These are phyloP conservation scores for Mycena sp. DNA, from an alignment of 1,284 basidiomycete species.

Conservation along the genomic window DNA sequence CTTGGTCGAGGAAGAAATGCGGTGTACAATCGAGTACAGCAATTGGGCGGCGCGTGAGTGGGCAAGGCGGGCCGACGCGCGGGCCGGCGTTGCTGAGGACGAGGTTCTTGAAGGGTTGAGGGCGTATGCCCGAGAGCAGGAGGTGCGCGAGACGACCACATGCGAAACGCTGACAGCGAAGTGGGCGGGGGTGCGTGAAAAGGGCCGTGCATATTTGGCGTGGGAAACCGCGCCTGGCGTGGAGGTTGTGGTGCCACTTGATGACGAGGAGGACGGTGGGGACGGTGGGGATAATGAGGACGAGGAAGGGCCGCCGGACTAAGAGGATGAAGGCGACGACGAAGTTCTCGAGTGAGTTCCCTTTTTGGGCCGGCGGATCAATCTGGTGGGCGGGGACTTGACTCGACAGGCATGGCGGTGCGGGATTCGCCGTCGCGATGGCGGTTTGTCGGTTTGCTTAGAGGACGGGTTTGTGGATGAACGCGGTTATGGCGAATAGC, in stretches of 20 bases:
- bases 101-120: constrained; percentile 2
- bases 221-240: background rate
- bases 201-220: background rate
- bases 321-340: background rate
- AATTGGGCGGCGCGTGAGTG: background rate
- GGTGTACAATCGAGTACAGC: constrained; percentile 13
- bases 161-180: background rate
- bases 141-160: background rate
- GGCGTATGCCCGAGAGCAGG: constrained; percentile 12
- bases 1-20: constrained; percentile 21
- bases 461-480: no score
- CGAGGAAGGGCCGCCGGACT: background rate
- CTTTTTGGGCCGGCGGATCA: no score
- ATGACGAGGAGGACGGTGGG: background rate
- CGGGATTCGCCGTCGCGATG: no score
- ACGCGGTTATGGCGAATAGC: no score
- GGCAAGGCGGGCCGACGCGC: background rate
- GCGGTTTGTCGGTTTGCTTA: no score
- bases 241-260: background rate
- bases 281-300: background rate
- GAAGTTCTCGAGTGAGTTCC: no score
- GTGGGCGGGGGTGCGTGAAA: background rate
- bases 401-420: no score
- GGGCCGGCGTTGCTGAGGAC: background rate
- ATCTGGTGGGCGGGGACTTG: no score